phyloP scores from a whole-genome alignment of 2,329 filamentous ascomycete genomes.

The Karstenula rhodostoma region DNA sequence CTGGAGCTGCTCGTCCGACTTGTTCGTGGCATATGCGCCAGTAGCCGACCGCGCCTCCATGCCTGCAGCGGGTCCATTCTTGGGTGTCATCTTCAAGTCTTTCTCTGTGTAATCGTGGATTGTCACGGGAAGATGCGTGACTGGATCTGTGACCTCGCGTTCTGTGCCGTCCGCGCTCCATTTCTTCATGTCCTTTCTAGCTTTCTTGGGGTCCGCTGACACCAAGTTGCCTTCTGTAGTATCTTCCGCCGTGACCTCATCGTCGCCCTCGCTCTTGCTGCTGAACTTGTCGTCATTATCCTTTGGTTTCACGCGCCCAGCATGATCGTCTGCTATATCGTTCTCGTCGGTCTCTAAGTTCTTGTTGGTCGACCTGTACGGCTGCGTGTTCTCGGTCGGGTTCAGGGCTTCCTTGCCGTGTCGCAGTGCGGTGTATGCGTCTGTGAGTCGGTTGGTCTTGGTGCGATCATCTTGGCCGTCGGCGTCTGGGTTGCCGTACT shows the following conservation, averaged over 20 bases:
- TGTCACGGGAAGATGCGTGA: slow-evolving; percentile 73
- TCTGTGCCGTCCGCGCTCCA: slow-evolving; percentile 57
- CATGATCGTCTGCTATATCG: slow-evolving; percentile 42
- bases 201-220: slow-evolving; percentile 54
- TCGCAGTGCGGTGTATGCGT: slow-evolving; percentile 46
- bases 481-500: slow-evolving; percentile 35
- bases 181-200: slow-evolving; percentile 60
- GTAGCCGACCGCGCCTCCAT: slow-evolving; percentile 53
- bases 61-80: slow-evolving; percentile 56
- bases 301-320: slow-evolving; percentile 31
- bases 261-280: slow-evolving; percentile 23
- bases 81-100: slow-evolving; percentile 61
- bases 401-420: slow-evolving; percentile 39
- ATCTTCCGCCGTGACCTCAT: slow-evolving; percentile 47
- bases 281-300: slow-evolving; percentile 30
- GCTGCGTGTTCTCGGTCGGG: slow-evolving; percentile 34
- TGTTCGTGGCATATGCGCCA: slow-evolving; percentile 55
- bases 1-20: slow-evolving; percentile 54
- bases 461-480: slow-evolving; percentile 39
- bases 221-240: slow-evolving; percentile 54
- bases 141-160: slow-evolving; percentile 73
- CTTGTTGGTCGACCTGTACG: slow-evolving; percentile 48
- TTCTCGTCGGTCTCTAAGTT: slow-evolving; percentile 39
- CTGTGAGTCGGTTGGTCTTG: slow-evolving; percentile 46
- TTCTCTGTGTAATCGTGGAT: slow-evolving; percentile 74